Conservation (phyloP, 2,329 filamentous ascomycete species). For the Pleomassaria siparia region DNA sequence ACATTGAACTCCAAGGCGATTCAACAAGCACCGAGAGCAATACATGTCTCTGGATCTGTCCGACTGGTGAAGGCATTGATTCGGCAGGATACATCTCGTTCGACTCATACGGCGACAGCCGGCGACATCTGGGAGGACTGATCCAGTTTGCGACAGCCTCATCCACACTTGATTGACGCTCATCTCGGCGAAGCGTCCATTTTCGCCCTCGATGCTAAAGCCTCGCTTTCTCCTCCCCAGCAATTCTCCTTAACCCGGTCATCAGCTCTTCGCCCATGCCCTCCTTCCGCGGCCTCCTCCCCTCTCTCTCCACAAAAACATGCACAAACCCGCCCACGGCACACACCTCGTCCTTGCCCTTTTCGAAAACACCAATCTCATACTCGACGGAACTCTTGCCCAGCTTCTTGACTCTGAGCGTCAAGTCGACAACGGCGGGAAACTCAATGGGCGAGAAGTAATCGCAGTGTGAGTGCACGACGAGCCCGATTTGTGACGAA, state of each 20-base stretch:
- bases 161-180: too few species aligned
- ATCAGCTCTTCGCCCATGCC: slow-evolving; percentile 66
- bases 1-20: too few species aligned
- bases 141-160: too few species aligned
- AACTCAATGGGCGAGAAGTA: slow-evolving; percentile 82
- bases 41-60: too few species aligned
- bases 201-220: too few species aligned
- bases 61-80: too few species aligned
- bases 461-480: slow-evolving; percentile 82
- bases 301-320: slow-evolving; percentile 79
- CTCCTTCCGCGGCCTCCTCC: slow-evolving; percentile 64
- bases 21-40: too few species aligned
- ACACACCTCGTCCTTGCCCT: slow-evolving; percentile 70
- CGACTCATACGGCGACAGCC: too few species aligned
- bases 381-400: slow-evolving; percentile 87
- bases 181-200: too few species aligned
- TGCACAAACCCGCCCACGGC: slow-evolving; percentile 86
- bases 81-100: too few species aligned
- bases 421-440: slow-evolving; percentile 79
- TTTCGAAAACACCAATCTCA: slow-evolving; percentile 83
- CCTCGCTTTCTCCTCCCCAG: slow-evolving; percentile 21
- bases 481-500: slow-evolving; percentile 75
- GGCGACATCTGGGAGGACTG: too few species aligned
- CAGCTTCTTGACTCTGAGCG: slow-evolving; percentile 78
- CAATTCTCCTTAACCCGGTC: slow-evolving; percentile 39